A percentile compares a stretch with the other conserved stretches of the same genome.
phyloP scores from a whole-genome alignment of 352 stramenopile genomes.

The Globisporangium middletonii region DNA sequence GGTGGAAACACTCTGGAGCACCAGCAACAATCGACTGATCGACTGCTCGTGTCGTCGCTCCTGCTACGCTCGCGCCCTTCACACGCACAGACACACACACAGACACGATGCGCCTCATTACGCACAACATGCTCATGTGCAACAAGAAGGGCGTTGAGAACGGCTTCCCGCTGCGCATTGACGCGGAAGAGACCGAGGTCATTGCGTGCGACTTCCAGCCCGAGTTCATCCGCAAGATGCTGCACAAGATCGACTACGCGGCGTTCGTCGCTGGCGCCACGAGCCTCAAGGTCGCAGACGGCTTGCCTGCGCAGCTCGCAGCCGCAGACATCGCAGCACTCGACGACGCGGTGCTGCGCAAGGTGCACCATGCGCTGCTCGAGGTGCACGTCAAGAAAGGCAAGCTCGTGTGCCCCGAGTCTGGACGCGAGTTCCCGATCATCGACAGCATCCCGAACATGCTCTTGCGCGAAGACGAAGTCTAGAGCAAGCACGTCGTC shows the following conservation, averaged over 20 bases:
- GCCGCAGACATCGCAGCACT: slow-evolving; percentile 5
- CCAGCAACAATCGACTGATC: neutral
- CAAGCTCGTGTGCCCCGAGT: slow-evolving; percentile 95
- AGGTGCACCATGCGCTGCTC: slow-evolving; percentile 87
- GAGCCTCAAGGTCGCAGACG: slow-evolving; percentile 61
- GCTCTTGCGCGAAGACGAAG: slow-evolving; percentile 89
- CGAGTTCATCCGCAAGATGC: slow-evolving; percentile 87
- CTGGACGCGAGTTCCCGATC: slow-evolving; percentile 94
- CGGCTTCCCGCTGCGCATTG: slow-evolving; percentile 89
- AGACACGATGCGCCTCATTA: slow-evolving; percentile 85
- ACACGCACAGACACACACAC: neutral
- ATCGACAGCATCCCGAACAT: slow-evolving; percentile 98
- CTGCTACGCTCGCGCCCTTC: neutral
- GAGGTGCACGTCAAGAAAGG: slow-evolving; percentile 96
- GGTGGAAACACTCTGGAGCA: too few species aligned
- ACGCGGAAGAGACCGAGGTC: slow-evolving; percentile 76
- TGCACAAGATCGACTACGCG: slow-evolving; percentile 86
- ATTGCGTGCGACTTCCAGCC: slow-evolving; percentile 76
- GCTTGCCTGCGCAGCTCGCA: slow-evolving; percentile 48
- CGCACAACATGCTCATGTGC: slow-evolving; percentile 92
- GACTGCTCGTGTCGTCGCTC: neutral
- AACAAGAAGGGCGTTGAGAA: slow-evolving; percentile 92
- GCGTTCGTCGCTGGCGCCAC: slow-evolving; percentile 80
- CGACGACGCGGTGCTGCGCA: slow-evolving; percentile 74
- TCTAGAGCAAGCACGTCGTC: slow-evolving; percentile 30